Percentiles rank a stretch among this genome's conserved stretches.
Conservation (phyloP, 2,329 filamentous ascomycete species). For the Clarireedia sp. region DNA sequence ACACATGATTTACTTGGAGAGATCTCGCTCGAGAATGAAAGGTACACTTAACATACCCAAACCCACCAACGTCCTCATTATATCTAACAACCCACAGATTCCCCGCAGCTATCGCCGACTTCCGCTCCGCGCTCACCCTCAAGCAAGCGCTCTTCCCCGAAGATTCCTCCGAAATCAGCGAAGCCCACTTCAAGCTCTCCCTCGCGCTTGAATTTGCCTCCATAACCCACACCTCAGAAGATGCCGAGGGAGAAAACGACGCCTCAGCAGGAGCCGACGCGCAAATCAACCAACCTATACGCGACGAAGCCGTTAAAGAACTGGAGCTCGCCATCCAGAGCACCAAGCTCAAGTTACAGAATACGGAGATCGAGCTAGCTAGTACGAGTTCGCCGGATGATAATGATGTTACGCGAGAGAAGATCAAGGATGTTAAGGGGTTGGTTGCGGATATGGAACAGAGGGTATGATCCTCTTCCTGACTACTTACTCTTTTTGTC, state of each 20-base stretch:
- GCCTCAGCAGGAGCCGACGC: conserved; percentile 33
- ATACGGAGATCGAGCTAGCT: conserved; percentile 59
- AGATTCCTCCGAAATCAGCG: conserved; percentile 79
- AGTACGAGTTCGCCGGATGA: conserved; percentile 58
- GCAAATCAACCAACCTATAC: conserved; percentile 58
- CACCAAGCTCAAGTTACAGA: conserved; percentile 61
- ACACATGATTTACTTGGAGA: conserved; percentile 91
- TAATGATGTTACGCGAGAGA: conserved; percentile 52
- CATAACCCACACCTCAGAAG: conserved; percentile 53
- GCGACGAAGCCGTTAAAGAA: conserved; percentile 62
- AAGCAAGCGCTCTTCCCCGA: conserved; percentile 72
- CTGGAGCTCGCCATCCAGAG: conserved; percentile 68
- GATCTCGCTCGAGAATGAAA: conserved; percentile 94
- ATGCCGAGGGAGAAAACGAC: conserved; percentile 34
- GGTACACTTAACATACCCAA: conserved; percentile 35
- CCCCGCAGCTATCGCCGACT: conserved; percentile 76
- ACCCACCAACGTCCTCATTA: neutral
- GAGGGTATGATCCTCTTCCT: neutral
- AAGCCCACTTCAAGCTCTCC: conserved; percentile 94
- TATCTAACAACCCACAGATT: conserved; percentile 45
- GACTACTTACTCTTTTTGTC: neutral
- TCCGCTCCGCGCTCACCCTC: conserved; percentile 66
- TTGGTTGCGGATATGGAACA: conserved; percentile 68
- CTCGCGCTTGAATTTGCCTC: conserved; percentile 91
- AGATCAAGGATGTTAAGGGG: conserved; percentile 67